Conservation (phyloP, 2,329 filamentous ascomycete species). For the Xylaria multiplex region DNA sequence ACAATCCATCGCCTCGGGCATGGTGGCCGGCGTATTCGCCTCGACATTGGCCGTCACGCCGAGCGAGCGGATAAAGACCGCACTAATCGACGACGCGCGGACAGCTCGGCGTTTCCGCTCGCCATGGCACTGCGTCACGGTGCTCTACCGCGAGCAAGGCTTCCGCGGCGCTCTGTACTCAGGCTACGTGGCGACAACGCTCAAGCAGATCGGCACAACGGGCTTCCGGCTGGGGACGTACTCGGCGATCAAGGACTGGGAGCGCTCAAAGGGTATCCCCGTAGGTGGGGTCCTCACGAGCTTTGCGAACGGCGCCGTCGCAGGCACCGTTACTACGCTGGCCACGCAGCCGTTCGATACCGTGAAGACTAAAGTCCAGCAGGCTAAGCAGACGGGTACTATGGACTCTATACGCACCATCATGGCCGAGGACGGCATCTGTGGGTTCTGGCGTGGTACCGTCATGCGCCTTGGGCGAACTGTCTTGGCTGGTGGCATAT, state of each 20-base stretch:
- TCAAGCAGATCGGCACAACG: constrained; percentile 71
- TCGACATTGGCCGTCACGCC: constrained; percentile 69
- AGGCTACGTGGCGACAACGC: constrained; percentile 67
- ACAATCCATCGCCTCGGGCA: constrained; percentile 66
- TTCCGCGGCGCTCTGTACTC: constrained; percentile 63
- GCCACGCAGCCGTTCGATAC: constrained; percentile 69
- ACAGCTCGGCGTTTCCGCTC: constrained; percentile 55
- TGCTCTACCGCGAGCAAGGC: constrained; percentile 63
- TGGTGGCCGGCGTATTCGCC: constrained; percentile 67
- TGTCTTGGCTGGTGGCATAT: constrained; percentile 57
- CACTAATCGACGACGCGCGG: constrained; percentile 67
- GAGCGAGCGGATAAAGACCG: constrained; percentile 71
- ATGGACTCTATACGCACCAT: constrained; percentile 64
- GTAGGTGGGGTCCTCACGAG: constrained; percentile 49
- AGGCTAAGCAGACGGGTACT: constrained; percentile 63
- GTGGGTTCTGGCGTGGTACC: constrained; percentile 71
- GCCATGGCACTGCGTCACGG: constrained; percentile 60
- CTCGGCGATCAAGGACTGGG: constrained; percentile 68
- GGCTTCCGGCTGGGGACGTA: constrained; percentile 71
- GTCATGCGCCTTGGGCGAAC: constrained; percentile 71
- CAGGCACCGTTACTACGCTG: constrained; percentile 55
- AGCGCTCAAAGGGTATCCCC: constrained; percentile 38
- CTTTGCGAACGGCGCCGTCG: constrained; percentile 55
- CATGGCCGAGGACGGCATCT: constrained; percentile 64
- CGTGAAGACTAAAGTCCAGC: constrained; percentile 70